Conservation (phyloP, 176 grass and related monocot species). For the Cocos nucifera region DNA sequence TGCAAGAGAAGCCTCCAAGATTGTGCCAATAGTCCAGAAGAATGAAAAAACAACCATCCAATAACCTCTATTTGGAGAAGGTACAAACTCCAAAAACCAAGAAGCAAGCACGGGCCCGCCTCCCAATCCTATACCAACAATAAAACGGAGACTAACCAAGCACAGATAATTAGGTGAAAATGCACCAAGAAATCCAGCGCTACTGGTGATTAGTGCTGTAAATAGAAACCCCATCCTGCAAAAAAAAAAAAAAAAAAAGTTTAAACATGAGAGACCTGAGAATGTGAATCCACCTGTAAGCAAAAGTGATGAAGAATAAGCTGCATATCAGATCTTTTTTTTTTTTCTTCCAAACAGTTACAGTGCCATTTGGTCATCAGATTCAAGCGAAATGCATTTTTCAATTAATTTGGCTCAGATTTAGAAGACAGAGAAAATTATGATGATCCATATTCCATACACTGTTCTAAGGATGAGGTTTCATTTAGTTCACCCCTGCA, state of each 20-base stretch:
- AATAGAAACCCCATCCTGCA: conserved; percentile 90
- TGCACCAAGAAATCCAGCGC: conserved; percentile 64
- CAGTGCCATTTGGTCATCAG: too few relatives aligned
- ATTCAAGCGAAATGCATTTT: too few relatives aligned
- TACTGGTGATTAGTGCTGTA: conserved; percentile 80
- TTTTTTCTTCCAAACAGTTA: too few relatives aligned
- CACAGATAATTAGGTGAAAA: conserved; percentile 75
- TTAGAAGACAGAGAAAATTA: too few relatives aligned
- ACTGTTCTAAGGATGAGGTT: too few relatives aligned
- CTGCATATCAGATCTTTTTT: too few relatives aligned
- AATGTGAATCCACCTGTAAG: not conserved
- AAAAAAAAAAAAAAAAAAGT: conserved; percentile 5
- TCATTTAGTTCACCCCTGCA: too few relatives aligned
- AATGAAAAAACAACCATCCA: conserved; percentile 92
- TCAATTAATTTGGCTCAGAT: too few relatives aligned
- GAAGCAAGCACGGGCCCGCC: conserved; percentile 89
- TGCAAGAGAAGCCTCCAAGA: conserved; percentile 92
- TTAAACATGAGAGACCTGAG: not conserved
- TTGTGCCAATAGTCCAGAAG: conserved; percentile 96
- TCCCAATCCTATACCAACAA: conserved; percentile 88
- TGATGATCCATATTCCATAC: too few relatives aligned
- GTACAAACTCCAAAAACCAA: conserved; percentile 98
- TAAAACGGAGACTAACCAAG: conserved; percentile 63
- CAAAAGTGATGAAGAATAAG: too few relatives aligned
- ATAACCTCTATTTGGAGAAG: conserved; percentile 76